Evolutionary conservation across 306 rosid species (phyloP), one percentile per base, ranked within the genome.

Genomic region (Lotus japonicus): DNA sequence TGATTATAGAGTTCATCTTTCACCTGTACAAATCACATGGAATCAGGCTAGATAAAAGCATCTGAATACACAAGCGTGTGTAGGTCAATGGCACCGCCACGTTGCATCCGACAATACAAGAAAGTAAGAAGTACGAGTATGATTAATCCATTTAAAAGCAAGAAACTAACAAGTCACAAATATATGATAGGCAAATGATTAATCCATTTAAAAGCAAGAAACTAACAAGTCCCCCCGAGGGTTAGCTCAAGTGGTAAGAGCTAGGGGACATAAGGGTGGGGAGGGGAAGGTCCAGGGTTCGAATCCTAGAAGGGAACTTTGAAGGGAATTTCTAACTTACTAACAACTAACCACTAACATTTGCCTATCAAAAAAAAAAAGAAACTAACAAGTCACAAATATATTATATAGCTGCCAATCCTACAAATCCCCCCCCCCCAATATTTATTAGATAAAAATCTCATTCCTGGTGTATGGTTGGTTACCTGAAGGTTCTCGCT

Each of bases 401-500:
- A n/a, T n/a, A n/a, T n/a, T n/a, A n/a, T n/a, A 26, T 17, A 66
- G 44, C 41, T 14, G 12, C 61, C 35, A 5, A 38, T 35, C 36
- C 13, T 9, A 66, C 74, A 61, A 64, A 21, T 19, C 16, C 65
- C 62, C 28, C 50, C 26, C 11, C 66, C 36, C n/a, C n/a, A n/a
- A n/a, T n/a, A 66, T 64, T 11, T 71, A 12, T 33, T 1, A 15
- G 44, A 51, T 42, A n/a, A 49, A 43, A 62, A 4, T 51, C 46
- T 70, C 64, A 58, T 45, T 39, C 71, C 52, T 1, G 41, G 44
- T 52, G 59, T 28, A 77, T 74, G 45, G 84, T 73, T 79, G 2
- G 36, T 31, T 74, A 94, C 99, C 99, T 90, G 97, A 70, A 95
- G 87, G 82, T 81, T 95, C 82, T 95, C 99, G 41, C 99, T 87